These are phyloP conservation scores for Leptomonas pyrrhocoris DNA, from an alignment of 208 protist genomes.

Conservation along the genomic window DNA sequence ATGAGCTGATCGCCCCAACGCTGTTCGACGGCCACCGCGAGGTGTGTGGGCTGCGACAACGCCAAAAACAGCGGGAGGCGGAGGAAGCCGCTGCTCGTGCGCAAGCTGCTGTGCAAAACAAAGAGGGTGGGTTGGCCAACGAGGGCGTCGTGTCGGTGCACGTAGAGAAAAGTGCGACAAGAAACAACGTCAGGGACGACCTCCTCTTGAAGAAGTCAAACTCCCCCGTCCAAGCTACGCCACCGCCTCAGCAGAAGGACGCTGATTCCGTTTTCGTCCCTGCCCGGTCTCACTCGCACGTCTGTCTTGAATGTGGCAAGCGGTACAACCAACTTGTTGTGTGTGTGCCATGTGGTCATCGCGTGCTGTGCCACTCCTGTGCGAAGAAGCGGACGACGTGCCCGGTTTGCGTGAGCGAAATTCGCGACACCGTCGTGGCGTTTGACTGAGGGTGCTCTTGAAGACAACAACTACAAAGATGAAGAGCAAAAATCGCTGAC, in stretches of 20 bases:
- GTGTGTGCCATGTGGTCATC: slow-evolving; percentile 78
- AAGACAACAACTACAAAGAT: too few relatives aligned
- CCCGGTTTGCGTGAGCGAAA: slow-evolving; percentile 73
- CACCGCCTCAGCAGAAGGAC: not conserved
- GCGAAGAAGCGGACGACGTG: slow-evolving; percentile 61
- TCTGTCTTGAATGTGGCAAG: slow-evolving; percentile 50
- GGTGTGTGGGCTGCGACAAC: slow-evolving; percentile 69
- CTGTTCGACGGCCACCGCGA: slow-evolving; percentile 86
- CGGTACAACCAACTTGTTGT: slow-evolving; percentile 53
- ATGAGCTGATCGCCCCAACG: slow-evolving; percentile 62
- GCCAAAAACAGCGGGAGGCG: slow-evolving; percentile 32
- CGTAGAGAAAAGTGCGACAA: not conserved
- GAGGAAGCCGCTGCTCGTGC: slow-evolving; percentile 5
- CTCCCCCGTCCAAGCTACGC: not conserved
- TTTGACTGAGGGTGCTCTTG: slow-evolving; percentile 31
- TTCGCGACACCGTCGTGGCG: slow-evolving; percentile 30
- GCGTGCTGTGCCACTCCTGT: slow-evolving; percentile 74
- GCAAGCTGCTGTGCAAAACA: not conserved
- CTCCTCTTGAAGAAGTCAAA: slow-evolving; percentile 1
- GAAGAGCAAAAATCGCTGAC: too few relatives aligned
- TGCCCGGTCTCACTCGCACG: slow-evolving; percentile 16
- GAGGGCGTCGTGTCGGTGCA: too few relatives aligned
- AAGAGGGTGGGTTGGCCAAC: not conserved
- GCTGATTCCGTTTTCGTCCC: not conserved
- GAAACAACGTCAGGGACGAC: not conserved